Evolutionary conservation across 2,329 filamentous ascomycete genomes (phyloP).

Genomic region (Ceratocystis eucalypticola): DNA sequence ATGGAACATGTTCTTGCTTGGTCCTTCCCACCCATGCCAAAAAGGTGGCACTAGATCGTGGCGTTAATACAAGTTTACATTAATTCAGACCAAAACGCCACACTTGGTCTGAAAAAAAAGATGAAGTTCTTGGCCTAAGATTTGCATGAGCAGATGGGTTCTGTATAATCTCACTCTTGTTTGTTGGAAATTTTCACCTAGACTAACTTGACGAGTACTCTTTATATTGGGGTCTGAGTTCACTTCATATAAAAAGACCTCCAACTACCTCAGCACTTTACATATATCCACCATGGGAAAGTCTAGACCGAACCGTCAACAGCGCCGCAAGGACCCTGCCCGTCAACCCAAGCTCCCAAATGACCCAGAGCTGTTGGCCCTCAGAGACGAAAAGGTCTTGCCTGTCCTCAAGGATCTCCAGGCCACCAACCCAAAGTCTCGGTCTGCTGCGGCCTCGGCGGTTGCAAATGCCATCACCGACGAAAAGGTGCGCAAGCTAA

Average conservation of each 20-base stretch:
- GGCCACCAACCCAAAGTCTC: slow-evolving; percentile 44
- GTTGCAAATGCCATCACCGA: slow-evolving; percentile 51
- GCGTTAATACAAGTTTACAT: neutral
- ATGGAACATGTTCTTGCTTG: neutral
- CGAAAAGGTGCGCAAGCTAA: slow-evolving; percentile 46
- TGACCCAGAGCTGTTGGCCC: slow-evolving; percentile 49
- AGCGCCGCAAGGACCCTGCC: slow-evolving; percentile 41
- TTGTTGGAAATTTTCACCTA: slow-evolving; percentile 7
- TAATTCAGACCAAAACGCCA: neutral
- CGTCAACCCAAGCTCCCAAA: slow-evolving; percentile 47
- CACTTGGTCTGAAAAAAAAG: slow-evolving; percentile 4
- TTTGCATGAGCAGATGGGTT: neutral
- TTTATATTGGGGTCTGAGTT: neutral
- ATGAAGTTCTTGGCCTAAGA: neutral
- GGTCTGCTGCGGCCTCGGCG: slow-evolving; percentile 44
- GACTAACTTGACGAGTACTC: neutral
- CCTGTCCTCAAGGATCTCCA: slow-evolving; percentile 48
- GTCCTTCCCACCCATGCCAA: neutral
- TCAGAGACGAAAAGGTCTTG: slow-evolving; percentile 49
- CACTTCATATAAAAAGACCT: neutral
- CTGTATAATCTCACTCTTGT: neutral
- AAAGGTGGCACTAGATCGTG: neutral
- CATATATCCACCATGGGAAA: slow-evolving; percentile 39
- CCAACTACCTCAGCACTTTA: neutral
- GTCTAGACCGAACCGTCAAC: slow-evolving; percentile 39